Evolutionary conservation across 139 green algal genomes (phyloP).

Genomic region (Edaphochlamys debaryana): DNA sequence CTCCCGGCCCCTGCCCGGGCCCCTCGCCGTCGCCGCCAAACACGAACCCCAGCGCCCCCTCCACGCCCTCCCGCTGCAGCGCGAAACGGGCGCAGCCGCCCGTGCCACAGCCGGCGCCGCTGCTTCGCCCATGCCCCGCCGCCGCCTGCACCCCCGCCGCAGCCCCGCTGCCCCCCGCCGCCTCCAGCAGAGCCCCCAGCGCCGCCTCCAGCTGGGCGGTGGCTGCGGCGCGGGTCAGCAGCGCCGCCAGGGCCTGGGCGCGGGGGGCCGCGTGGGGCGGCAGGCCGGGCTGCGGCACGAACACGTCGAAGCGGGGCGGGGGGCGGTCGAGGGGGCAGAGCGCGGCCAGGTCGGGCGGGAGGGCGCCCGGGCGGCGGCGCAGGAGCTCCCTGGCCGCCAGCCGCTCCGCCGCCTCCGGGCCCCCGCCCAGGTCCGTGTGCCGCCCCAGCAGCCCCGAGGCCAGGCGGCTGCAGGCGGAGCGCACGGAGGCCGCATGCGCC

Average conservation of each 20-base stretch:
- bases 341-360: neutral
- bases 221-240: neutral
- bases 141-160: neutral
- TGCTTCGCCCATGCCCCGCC: neutral
- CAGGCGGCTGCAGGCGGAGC: neutral
- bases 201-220: neutral
- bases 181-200: neutral
- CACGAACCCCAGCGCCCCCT: constrained; percentile 9
- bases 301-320: too few relatives aligned
- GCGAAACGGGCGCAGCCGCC: neutral
- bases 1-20: too few relatives aligned
- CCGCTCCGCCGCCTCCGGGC: neutral
- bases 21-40: neutral
- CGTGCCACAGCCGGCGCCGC: too few relatives aligned
- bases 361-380: neutral
- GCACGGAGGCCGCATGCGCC: neutral
- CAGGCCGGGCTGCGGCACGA: neutral
- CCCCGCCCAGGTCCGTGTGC: neutral
- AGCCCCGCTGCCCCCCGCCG: neutral
- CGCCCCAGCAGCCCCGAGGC: neutral
- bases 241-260: neutral
- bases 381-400: constrained; percentile 1
- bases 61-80: constrained; percentile 8
- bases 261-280: neutral
- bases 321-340: too few relatives aligned